Percentiles rank a stretch among this genome's conserved stretches.
phyloP scores from a whole-genome alignment of 2,329 filamentous ascomycete species.

The Penicillium sp. region DNA sequence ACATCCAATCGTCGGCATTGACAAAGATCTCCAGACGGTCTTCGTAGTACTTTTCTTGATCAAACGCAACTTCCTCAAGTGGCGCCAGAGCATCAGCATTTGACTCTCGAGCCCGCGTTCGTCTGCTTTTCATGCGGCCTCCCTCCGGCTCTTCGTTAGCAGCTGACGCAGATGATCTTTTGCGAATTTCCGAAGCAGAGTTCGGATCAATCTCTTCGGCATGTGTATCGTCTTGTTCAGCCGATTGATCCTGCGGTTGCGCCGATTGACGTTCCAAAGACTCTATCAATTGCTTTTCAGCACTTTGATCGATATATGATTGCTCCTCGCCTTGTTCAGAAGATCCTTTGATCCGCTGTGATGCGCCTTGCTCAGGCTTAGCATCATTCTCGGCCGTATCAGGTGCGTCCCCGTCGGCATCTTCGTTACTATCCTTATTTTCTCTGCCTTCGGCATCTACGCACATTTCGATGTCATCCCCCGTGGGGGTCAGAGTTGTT shows the following conservation, averaged over 20 bases:
- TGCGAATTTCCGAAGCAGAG: conserved; percentile 47
- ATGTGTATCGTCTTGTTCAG: conserved; percentile 25
- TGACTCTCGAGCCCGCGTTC: conserved; percentile 60
- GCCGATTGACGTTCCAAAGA: conserved; percentile 34
- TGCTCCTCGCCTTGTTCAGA: conserved; percentile 33
- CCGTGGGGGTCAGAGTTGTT: conserved; percentile 15
- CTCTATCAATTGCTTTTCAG: conserved; percentile 40
- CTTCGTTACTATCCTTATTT: conserved; percentile 12
- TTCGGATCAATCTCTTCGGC: conserved; percentile 35
- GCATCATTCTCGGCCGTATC: conserved; percentile 14
- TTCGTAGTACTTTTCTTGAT: conserved; percentile 55
- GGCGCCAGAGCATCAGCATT: conserved; percentile 48
- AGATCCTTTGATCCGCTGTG: conserved; percentile 14
- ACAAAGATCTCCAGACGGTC: conserved; percentile 54
- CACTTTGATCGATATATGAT: conserved; percentile 36
- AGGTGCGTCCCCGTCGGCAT: conserved; percentile 18
- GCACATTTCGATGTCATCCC: conserved; percentile 14
- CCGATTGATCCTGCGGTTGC: conserved; percentile 20
- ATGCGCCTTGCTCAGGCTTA: conserved; percentile 8
- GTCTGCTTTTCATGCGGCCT: conserved; percentile 58
- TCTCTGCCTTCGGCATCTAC: conserved; percentile 12
- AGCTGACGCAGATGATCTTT: conserved; percentile 61
- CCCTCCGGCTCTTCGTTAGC: conserved; percentile 60
- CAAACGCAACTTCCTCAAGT: conserved; percentile 50
- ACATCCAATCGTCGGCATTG: conserved; percentile 59